A percentile compares a stretch with the other conserved stretches of the same genome.
phyloP scores from a whole-genome alignment of 139 green algal genomes.

The Closterium sp. region DNA sequence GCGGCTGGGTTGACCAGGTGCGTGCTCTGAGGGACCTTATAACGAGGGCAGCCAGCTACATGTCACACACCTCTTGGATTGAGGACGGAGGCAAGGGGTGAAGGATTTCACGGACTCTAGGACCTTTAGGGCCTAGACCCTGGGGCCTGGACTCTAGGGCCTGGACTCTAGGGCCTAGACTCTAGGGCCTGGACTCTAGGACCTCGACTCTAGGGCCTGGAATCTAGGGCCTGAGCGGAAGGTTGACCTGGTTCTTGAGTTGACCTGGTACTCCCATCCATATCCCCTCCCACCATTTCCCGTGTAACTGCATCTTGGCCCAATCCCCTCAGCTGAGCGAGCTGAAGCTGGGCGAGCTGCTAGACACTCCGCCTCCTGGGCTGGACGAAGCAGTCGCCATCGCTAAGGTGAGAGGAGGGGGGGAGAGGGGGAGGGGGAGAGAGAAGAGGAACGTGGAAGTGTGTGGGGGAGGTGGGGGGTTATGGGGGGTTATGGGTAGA shows the following conservation, averaged over 20 bases:
- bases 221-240: not conserved
- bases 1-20: slow-evolving; percentile 49
- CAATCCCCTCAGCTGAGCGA: too few relatives aligned
- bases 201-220: not conserved
- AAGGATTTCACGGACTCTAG: slow-evolving; percentile 76
- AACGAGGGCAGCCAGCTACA: too few relatives aligned
- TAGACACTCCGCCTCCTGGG: slow-evolving; percentile 89
- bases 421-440: too few relatives aligned
- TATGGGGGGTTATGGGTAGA: too few relatives aligned
- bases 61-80: too few relatives aligned
- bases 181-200: not conserved
- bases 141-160: not conserved
- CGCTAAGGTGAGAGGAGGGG: slow-evolving; percentile 64
- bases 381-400: slow-evolving; percentile 61
- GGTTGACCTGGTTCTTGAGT: too few relatives aligned
- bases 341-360: slow-evolving; percentile 91
- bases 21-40: not conserved
- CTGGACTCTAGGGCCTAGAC: not conserved
- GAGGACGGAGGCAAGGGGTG: slow-evolving; percentile 56
- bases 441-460: too few relatives aligned
- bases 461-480: too few relatives aligned
- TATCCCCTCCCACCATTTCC: too few relatives aligned
- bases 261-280: too few relatives aligned
- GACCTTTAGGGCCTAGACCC: too few relatives aligned
- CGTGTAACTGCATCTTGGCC: too few relatives aligned